Evolutionary conservation across 1,284 basidiomycete species (phyloP).

Genomic region (Cutaneotrichosporon cyanovorans): DNA sequence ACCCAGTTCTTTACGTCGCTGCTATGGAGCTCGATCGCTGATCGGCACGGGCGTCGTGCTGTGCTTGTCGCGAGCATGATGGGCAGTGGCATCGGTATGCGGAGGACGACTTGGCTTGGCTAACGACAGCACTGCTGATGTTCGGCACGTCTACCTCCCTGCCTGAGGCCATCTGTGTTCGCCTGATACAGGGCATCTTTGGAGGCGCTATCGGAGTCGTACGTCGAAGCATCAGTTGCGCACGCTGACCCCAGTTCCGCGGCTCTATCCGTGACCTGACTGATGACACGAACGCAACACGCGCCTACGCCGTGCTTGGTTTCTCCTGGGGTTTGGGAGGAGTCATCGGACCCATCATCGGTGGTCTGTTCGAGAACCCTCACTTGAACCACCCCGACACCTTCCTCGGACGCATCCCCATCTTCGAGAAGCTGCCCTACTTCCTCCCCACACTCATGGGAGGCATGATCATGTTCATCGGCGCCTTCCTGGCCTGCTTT

Average conservation of each 20-base stretch:
- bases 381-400: constrained; percentile 69
- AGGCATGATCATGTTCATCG: constrained; percentile 61
- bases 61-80: constrained; percentile 80
- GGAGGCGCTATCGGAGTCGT: constrained; percentile 91
- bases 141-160: constrained; percentile 82
- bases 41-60: constrained; percentile 76
- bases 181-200: constrained; percentile 91
- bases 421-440: constrained; percentile 82
- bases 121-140: constrained; percentile 50
- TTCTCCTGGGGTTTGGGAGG: constrained; percentile 97
- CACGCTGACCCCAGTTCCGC: constrained; percentile 44
- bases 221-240: constrained; percentile 22
- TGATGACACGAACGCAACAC: constrained; percentile 70
- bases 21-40: constrained; percentile 85
- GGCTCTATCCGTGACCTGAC: constrained; percentile 83
- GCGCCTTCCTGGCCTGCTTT: constrained; percentile 78
- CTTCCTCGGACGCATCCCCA: constrained; percentile 54
- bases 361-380: constrained; percentile 78
- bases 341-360: constrained; percentile 57
- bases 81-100: constrained; percentile 54
- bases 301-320: constrained; percentile 87
- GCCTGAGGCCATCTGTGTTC: constrained; percentile 73
- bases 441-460: constrained; percentile 81
- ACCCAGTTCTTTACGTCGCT: constrained; percentile 78
- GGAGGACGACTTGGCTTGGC: constrained; percentile 10